Evolutionary conservation across 2,329 filamentous ascomycete species (phyloP).

Genomic region (Cryphonectria naterciae): DNA sequence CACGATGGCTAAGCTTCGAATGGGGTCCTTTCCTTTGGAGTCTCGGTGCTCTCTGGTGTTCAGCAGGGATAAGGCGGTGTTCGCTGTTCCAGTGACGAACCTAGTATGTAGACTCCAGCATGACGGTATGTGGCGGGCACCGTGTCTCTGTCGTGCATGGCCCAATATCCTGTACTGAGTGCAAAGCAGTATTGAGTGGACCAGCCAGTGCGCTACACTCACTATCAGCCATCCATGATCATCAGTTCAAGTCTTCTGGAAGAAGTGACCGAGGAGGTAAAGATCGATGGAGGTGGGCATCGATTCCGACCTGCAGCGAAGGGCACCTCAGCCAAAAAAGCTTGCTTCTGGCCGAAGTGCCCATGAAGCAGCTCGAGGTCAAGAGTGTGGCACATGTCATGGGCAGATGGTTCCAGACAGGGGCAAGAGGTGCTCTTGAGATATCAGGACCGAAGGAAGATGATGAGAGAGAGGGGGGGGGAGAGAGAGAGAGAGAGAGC

Average conservation of each 20-base stretch:
- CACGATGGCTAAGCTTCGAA: neutral
- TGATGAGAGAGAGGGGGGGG: neutral
- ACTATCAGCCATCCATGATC: neutral
- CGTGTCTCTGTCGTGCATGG: too few relatives aligned
- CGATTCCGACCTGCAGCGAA: neutral
- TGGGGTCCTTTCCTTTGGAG: neutral
- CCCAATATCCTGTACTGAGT: neutral
- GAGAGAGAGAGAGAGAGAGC: neutral
- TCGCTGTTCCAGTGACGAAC: neutral
- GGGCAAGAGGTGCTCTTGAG: neutral
- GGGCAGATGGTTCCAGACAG: neutral
- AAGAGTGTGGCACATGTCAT: neutral
- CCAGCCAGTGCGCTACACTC: neutral
- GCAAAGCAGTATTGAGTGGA: neutral
- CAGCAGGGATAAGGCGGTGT: neutral
- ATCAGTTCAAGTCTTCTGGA: neutral
- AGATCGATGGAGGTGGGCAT: neutral
- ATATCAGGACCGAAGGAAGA: neutral
- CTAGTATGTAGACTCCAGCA: constrained; percentile 2
- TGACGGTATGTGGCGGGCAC: neutral
- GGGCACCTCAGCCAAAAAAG: neutral
- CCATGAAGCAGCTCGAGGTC: neutral
- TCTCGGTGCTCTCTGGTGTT: neutral
- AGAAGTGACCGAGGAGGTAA: neutral
- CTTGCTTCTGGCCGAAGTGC: neutral